Evolutionary conservation across 2,329 filamentous ascomycete genomes (phyloP), one percentile per base, ranked within the genome.

Genomic region (Fusarium tupiense): DNA sequence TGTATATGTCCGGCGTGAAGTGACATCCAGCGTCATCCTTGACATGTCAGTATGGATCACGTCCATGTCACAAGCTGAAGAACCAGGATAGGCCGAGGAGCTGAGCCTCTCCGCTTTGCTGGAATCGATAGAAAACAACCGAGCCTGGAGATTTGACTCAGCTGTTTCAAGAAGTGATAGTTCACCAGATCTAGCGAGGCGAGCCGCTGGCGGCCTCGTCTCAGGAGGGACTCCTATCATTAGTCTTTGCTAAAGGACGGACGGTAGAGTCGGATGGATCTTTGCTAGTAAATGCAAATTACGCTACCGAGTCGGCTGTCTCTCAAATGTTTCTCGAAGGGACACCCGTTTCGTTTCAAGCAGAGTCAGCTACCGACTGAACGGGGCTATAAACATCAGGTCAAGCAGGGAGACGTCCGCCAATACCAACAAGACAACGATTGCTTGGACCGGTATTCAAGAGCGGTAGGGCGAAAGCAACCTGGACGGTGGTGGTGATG

Each of bases 291-390:
- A 53, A 62, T 54, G 61, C 38, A 61, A 53, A 46, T 44, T 54
- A 26, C 40, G 35, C 22, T 50, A 50, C 58, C 43, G 57, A 63
- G 50, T 50, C 52, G 56, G 38, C n/a, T 63, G 52, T 61, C 50
- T 53, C 49, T 66, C 59, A 74, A 69, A 53, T 71, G 61, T 75
- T 75, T 75, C 65, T 73, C 24, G 41, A 60, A 33, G 29, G 53
- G 56, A 41, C 37, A 58, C n/a, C 31, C 60, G 73, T 75, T 75
- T 75, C 72, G 73, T 75, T 75, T 75, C 73, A 75, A 72, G 66
- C 58, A 73, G 72, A 73, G 62, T 75, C 69, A 71, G 52, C 37
- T 47, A 72, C n/a, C 29, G 33, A n/a, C 52, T 43, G 56, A 46
- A 66, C 64, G 71, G 72, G 72, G 35, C 61, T n/a, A 31, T 33